These are phyloP conservation scores for Graphilbum fragrans DNA, from an alignment of 2,329 filamentous ascomycete species.

Conservation along the genomic window DNA sequence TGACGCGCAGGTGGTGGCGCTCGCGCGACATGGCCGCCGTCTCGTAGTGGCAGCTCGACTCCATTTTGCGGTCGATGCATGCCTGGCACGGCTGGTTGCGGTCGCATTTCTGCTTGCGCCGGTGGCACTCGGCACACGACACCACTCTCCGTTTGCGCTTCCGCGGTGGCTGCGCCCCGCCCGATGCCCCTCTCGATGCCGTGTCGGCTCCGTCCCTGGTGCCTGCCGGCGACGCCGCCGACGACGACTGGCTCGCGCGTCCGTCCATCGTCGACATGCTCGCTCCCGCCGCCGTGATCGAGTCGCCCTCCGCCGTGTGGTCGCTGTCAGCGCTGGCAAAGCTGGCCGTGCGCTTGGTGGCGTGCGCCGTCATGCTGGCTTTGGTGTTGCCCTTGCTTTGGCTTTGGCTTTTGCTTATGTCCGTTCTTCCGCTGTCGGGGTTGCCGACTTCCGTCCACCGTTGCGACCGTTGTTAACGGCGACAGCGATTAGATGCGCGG, in stretches of 20 bases:
- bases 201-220: neutral
- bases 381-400: neutral
- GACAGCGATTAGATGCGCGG: too few species aligned
- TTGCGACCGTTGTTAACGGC: too few species aligned
- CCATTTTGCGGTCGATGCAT: slow-evolving; percentile 44
- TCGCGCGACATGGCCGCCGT: slow-evolving; percentile 31
- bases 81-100: slow-evolving; percentile 47
- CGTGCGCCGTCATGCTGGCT: slow-evolving; percentile 2
- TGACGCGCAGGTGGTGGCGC: slow-evolving; percentile 15
- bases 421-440: neutral
- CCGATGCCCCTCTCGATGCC: neutral
- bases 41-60: slow-evolving; percentile 44
- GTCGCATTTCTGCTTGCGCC: slow-evolving; percentile 54
- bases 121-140: slow-evolving; percentile 52
- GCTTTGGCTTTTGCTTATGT: neutral
- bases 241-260: neutral
- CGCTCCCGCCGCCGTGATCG: neutral
- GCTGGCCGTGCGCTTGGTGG: neutral
- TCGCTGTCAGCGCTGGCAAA: neutral
- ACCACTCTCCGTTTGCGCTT: slow-evolving; percentile 50
- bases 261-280: neutral
- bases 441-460: too few species aligned
- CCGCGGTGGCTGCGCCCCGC: slow-evolving; percentile 27
- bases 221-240: neutral
- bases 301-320: neutral